Conservation (phyloP, 108 stramenopile genomes). For the Cyclotella kingstonii region DNA sequence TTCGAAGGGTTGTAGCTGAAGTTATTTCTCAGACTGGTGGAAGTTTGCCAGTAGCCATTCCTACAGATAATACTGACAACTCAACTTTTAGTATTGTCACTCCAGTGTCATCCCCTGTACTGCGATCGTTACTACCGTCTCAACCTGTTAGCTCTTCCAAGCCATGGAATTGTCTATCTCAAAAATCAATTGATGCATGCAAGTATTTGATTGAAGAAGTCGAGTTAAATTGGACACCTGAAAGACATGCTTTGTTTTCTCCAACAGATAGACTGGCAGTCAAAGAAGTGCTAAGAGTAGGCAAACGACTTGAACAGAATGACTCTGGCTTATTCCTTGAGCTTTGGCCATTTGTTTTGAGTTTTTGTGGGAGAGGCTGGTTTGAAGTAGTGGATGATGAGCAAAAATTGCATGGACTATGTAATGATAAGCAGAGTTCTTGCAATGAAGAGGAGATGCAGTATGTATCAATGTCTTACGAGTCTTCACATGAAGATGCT, state of each 20-base stretch:
- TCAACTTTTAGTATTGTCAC: constrained; percentile 29
- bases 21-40: constrained; percentile 5
- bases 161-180: constrained; percentile 89
- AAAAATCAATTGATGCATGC: constrained; percentile 81
- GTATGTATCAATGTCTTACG: constrained; percentile 9
- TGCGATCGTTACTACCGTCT: constrained; percentile 76
- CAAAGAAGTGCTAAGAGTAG: constrained; percentile 71
- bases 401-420: background rate
- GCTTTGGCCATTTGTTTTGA: constrained; percentile 72
- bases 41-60: constrained; percentile 25
- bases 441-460: constrained; percentile 24
- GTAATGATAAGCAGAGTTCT: background rate
- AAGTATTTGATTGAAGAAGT: constrained; percentile 64
- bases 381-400: constrained; percentile 52
- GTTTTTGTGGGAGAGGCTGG: constrained; percentile 87
- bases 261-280: constrained; percentile 76
- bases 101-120: constrained; percentile 79
- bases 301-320: constrained; percentile 76
- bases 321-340: constrained; percentile 73
- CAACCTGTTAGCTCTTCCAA: constrained; percentile 78
- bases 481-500: constrained; percentile 22
- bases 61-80: constrained; percentile 3
- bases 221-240: constrained; percentile 77
- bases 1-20: constrained; percentile 9
- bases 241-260: constrained; percentile 69